phyloP scores from a whole-genome alignment of 163 green algal genomes.

The Chlamydomonas reinhardtii region DNA sequence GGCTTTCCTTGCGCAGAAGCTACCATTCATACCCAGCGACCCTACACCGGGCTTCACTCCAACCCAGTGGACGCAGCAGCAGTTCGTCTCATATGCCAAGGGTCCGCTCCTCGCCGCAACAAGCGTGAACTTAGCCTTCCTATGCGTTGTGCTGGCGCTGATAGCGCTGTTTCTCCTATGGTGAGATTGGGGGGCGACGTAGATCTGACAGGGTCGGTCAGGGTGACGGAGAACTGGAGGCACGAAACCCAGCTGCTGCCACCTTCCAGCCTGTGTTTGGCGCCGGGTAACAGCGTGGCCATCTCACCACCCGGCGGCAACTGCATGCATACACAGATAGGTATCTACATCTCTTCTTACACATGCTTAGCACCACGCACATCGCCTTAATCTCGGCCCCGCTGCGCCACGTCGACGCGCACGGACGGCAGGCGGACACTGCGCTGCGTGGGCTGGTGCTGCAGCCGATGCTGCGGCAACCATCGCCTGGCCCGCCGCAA shows the following conservation, averaged over 20 bases:
- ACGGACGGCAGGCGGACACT: not conserved
- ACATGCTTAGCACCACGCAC: too few species aligned
- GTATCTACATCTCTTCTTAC: too few species aligned
- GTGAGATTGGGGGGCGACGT: not conserved
- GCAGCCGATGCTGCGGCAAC: not conserved
- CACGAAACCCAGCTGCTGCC: too few species aligned
- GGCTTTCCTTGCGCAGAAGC: not conserved
- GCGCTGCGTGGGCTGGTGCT: not conserved
- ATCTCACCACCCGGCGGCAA: too few species aligned
- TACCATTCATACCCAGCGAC: constrained; percentile 11
- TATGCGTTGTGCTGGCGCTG: not conserved
- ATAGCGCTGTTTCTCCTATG: not conserved
- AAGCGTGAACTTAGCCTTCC: not conserved
- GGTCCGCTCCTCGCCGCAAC: not conserved
- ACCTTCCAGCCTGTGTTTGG: too few species aligned
- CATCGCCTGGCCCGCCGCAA: not conserved
- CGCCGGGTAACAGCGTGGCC: too few species aligned
- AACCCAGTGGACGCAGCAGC: not conserved
- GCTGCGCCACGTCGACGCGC: too few species aligned
- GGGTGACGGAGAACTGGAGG: too few species aligned
- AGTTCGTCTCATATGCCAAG: not conserved
- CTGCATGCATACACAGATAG: too few species aligned
- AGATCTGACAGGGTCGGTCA: not conserved
- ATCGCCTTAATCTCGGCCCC: too few species aligned
- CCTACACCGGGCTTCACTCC: constrained; percentile 27